Base-by-base conservation (phyloP, 176 grass and related monocot species). In the Cymbopogon citratus region DNA sequence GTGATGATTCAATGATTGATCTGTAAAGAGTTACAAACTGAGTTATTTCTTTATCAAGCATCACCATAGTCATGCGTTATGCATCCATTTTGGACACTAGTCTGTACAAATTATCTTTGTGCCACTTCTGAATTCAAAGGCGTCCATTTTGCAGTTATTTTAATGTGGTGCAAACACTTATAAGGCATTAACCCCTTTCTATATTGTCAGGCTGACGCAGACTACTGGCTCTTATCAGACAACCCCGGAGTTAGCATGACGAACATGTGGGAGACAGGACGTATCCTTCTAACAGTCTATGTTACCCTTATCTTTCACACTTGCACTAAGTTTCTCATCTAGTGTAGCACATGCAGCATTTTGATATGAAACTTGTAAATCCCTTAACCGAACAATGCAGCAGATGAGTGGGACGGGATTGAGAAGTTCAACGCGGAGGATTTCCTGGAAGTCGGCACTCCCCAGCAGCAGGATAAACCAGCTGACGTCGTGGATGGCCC, bases 201-300 rank as follows among this genome's bases (percentile, higher is more conserved):
- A 63, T 46, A 8, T 77, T 51, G 31, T 77, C 90, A 98, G 91
- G 88, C 92, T 51, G 88, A 92, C 86, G 85, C 85, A 62, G 92
- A 94, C 60, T 98, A 98, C 79, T 98, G 92, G 92, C 90, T 98
- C 67, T 82, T 90, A 69, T 92, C 95, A 23, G 92, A 91, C 70
- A 59, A 91, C 66, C 41, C 92, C 28, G 95, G 88, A 66, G 90
- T 92, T 87, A 94, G 92, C 84, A 94, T 98, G 65, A 91, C 88
- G 12, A 92, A 98, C 71, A 86, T 94, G 84, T 98, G 95, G 95
- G 92, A 94, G 67, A 84, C 86, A 82, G 77, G 90, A 57, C 86
- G 95, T 97, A 97, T 97, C 95, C 92, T 97, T 85, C 19, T 66
- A 61, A 73, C 79, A 77, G 34, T 64, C 63, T 49, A 9, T 61